phyloP scores from a whole-genome alignment of 768 basidiomycete species.

The Russula ochroleuca region DNA sequence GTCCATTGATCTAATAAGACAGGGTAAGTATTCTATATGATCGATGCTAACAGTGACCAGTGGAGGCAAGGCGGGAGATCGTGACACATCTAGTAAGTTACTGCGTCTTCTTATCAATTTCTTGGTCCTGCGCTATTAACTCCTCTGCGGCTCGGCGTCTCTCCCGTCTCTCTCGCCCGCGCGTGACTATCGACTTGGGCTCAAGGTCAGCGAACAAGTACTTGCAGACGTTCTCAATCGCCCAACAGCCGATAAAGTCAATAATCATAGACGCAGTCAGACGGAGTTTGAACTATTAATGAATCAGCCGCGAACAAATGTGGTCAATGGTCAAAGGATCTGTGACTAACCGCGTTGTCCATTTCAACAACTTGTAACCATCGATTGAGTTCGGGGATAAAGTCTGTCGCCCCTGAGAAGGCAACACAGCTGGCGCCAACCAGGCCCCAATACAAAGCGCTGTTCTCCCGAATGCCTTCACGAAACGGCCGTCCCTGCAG shows the following conservation, averaged over 20 bases:
- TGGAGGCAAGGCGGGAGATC: constrained; percentile 8
- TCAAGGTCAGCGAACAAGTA: constrained; percentile 81
- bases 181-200: constrained; percentile 78
- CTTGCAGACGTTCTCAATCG: constrained; percentile 81
- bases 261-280: constrained; percentile 77
- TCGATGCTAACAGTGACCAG: constrained; percentile 22
- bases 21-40: constrained; percentile 26
- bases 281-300: constrained; percentile 70
- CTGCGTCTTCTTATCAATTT: constrained; percentile 36
- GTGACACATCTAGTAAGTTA: constrained; percentile 25
- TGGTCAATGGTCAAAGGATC: background rate
- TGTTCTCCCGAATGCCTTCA: constrained; percentile 94
- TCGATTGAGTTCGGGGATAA: constrained; percentile 90
- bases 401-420: constrained; percentile 89
- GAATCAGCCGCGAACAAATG: constrained; percentile 1
- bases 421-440: constrained; percentile 87
- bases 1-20: constrained; percentile 21
- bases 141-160: constrained; percentile 46
- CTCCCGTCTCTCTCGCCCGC: constrained; percentile 78
- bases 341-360: constrained; percentile 57
- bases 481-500: constrained; percentile 90
- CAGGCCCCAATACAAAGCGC: constrained; percentile 89
- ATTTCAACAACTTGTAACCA: constrained; percentile 98
- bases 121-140: constrained; percentile 29
- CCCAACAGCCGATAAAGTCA: constrained; percentile 87